Evolutionary conservation across 1,284 basidiomycete species (phyloP).

Genomic region (Lignosus rhinocerotis): DNA sequence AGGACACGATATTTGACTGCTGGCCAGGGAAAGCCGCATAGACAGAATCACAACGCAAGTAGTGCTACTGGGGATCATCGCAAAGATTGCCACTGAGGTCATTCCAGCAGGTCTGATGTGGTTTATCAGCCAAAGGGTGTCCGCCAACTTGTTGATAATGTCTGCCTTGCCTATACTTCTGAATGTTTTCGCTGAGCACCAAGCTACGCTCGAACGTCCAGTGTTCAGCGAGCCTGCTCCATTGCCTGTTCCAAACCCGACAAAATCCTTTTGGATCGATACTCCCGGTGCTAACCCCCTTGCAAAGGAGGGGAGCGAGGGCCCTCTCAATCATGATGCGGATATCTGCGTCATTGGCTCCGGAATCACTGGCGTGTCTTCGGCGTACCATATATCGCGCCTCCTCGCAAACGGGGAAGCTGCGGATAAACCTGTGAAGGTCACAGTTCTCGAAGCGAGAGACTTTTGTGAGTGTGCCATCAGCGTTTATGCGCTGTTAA

Average conservation of each 20-base stretch:
- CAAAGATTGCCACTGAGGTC: no score
- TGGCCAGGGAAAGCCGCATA: no score
- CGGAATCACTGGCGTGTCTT: slow-evolving; percentile 74
- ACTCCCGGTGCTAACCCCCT: slow-evolving; percentile 62
- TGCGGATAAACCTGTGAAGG: slow-evolving; percentile 36
- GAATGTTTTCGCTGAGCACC: slow-evolving; percentile 25
- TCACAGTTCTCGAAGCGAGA: slow-evolving; percentile 71
- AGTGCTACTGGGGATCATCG: no score
- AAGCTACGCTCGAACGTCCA: slow-evolving; percentile 20
- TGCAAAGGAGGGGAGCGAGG: slow-evolving; percentile 61
- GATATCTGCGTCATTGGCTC: slow-evolving; percentile 79
- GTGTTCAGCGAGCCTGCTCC: slow-evolving; percentile 26
- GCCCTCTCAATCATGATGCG: slow-evolving; percentile 52
- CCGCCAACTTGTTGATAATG: slow-evolving; percentile 10
- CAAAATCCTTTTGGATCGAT: slow-evolving; percentile 70
- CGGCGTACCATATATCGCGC: slow-evolving; percentile 64
- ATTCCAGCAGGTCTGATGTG: neutral
- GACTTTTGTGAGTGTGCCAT: slow-evolving; percentile 65
- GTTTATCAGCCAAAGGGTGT: neutral
- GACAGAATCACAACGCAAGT: no score
- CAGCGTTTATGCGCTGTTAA: neutral
- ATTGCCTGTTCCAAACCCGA: slow-evolving; percentile 60
- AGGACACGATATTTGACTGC: no score
- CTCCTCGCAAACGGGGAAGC: slow-evolving; percentile 33
- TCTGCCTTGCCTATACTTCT: slow-evolving; percentile 24